phyloP scores from a whole-genome alignment of 805 yeast species.

The Metschnikowia gruessii region DNA sequence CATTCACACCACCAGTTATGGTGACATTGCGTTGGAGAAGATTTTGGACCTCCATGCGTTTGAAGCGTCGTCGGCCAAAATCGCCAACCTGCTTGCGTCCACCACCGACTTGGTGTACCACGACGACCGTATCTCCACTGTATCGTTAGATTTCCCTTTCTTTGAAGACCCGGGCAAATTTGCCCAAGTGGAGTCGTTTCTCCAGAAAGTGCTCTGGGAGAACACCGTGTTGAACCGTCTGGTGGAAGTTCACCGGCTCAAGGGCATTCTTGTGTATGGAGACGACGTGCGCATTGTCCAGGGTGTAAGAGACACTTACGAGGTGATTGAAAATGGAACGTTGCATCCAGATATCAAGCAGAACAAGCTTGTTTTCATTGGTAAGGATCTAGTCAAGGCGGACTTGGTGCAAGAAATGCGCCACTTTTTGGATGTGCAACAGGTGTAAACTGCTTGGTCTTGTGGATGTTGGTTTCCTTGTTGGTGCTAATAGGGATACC shows the following conservation, averaged over 20 bases:
- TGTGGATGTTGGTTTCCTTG: too few species aligned
- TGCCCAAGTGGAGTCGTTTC: slow-evolving; percentile 51
- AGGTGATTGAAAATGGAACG: slow-evolving; percentile 51
- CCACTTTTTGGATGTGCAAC: background rate
- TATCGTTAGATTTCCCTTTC: slow-evolving; percentile 43
- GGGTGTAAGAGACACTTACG: slow-evolving; percentile 93
- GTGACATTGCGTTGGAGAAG: slow-evolving; percentile 64
- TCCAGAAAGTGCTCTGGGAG: slow-evolving; percentile 80
- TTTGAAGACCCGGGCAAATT: slow-evolving; percentile 38
- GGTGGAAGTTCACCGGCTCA: slow-evolving; percentile 76
- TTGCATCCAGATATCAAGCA: slow-evolving; percentile 35
- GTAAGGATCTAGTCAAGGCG: slow-evolving; percentile 51
- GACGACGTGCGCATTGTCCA: slow-evolving; percentile 63
- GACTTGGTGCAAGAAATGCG: slow-evolving; percentile 34
- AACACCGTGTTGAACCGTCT: slow-evolving; percentile 37
- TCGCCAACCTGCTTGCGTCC: slow-evolving; percentile 17
- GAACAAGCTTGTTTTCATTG: slow-evolving; percentile 72
- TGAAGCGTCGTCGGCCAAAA: slow-evolving; percentile 36
- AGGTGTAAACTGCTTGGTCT: too few species aligned
- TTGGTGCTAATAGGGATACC: too few species aligned
- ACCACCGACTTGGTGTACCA: slow-evolving; percentile 27
- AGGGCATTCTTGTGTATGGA: slow-evolving; percentile 59
- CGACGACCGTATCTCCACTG: slow-evolving; percentile 39
- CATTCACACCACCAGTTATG: slow-evolving; percentile 62
- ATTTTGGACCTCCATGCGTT: slow-evolving; percentile 81